These are phyloP conservation scores for Triticum dicoccoides DNA, from an alignment of 176 grass and related monocot species.

Conservation along the genomic window DNA sequence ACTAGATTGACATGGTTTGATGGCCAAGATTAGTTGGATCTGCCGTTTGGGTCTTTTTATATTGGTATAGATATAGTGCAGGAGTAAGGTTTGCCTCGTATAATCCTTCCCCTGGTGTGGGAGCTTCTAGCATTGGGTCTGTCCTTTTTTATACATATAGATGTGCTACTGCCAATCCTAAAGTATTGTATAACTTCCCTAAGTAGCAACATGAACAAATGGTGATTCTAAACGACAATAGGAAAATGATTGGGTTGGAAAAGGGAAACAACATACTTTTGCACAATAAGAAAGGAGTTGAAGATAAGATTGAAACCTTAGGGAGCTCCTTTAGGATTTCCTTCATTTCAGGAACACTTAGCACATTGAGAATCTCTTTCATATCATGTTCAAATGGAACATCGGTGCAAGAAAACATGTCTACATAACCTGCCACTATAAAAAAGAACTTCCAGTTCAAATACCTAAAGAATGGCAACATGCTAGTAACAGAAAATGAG, in stretches of 20 bases:
- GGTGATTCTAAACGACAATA: slow-evolving; percentile 15
- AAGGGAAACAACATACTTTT: neutral
- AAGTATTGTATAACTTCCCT: neutral
- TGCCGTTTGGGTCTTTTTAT: too few relatives aligned
- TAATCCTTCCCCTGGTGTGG: too few relatives aligned
- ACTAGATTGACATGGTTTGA: neutral
- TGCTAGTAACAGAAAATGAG: slow-evolving; percentile 20
- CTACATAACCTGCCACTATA: slow-evolving; percentile 78
- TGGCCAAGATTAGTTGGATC: neutral
- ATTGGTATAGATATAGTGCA: too few relatives aligned
- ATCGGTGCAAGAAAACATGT: slow-evolving; percentile 48
- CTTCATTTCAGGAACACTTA: slow-evolving; percentile 79
- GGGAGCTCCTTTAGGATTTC: slow-evolving; percentile 61
- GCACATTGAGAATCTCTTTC: slow-evolving; percentile 71
- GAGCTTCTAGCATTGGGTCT: too few relatives aligned
- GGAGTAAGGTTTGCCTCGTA: too few relatives aligned
- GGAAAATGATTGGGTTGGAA: neutral
- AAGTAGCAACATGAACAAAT: slow-evolving; percentile 4
- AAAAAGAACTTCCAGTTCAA: slow-evolving; percentile 27
- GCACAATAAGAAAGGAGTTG: neutral
- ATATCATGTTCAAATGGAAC: slow-evolving; percentile 55
- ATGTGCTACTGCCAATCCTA: neutral
- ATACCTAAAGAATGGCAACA: slow-evolving; percentile 6
- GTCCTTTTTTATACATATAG: neutral
- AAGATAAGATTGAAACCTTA: slow-evolving; percentile 57